These are phyloP conservation scores for Ilyonectria destructans DNA, from an alignment of 2,329 filamentous ascomycete species.

Conservation along the genomic window DNA sequence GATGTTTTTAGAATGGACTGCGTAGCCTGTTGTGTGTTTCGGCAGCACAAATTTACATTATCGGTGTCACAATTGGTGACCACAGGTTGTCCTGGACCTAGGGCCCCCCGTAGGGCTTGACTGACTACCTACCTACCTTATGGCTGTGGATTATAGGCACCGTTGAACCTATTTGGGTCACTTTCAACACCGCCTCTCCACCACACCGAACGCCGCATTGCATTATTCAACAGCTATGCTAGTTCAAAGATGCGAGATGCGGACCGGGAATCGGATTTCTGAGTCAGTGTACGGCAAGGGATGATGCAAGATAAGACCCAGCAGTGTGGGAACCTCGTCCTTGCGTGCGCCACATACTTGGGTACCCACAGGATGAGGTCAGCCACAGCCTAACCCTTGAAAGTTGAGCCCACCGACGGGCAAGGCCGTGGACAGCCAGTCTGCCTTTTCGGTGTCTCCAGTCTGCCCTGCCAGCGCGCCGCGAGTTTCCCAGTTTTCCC, in stretches of 20 bases:
- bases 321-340: slow-evolving; percentile 25
- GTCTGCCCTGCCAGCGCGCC: slow-evolving; percentile 26
- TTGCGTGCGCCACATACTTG: slow-evolving; percentile 28
- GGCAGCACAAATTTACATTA: not conserved
- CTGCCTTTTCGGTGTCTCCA: slow-evolving; percentile 30
- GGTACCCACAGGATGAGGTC: slow-evolving; percentile 26
- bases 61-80: not conserved
- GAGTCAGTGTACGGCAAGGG: slow-evolving; percentile 18
- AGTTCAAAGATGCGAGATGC: slow-evolving; percentile 15
- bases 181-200: not conserved
- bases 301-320: slow-evolving; percentile 26
- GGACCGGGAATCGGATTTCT: slow-evolving; percentile 20
- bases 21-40: not conserved
- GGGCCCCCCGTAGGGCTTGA: too few species aligned
- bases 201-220: not conserved
- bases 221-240: not conserved
- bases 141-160: not conserved
- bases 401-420: not conserved
- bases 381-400: slow-evolving; percentile 20
- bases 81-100: not conserved
- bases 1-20: not conserved
- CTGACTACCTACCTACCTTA: too few species aligned
- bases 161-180: not conserved
- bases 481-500: slow-evolving; percentile 1
- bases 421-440: slow-evolving; percentile 3